Evolutionary conservation across 129 eudicot species (phyloP).

Genomic region (Tanacetum coccineum): DNA sequence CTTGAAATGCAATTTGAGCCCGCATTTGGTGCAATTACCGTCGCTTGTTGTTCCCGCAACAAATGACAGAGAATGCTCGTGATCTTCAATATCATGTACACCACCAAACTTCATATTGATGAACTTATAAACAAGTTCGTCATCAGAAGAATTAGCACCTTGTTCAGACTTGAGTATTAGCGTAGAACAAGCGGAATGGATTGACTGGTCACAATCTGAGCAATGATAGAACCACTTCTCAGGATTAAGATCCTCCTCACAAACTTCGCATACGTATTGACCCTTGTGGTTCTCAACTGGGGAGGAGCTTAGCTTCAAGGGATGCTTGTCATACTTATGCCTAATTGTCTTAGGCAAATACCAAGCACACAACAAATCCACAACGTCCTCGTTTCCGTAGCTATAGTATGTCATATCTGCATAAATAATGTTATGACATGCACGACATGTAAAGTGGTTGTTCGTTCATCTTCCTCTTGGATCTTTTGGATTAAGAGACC

Average conservation of each 20-base stretch:
- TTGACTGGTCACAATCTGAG: constrained; percentile 12
- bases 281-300: constrained; percentile 17
- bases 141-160: background rate
- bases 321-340: constrained; percentile 24
- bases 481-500: too few relatives aligned
- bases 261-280: constrained; percentile 14
- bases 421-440: background rate
- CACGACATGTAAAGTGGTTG: background rate
- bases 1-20: too few relatives aligned
- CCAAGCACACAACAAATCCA: background rate
- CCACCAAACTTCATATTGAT: constrained; percentile 12
- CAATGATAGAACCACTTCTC: constrained; percentile 14
- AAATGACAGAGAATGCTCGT: constrained; percentile 3
- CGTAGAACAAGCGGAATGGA: constrained; percentile 22
- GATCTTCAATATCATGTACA: background rate
- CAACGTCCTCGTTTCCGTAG: too few relatives aligned
- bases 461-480: background rate
- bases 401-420: too few relatives aligned
- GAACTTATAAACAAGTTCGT: background rate
- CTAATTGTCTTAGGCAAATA: constrained; percentile 12
- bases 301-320: constrained; percentile 14
- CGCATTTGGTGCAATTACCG: background rate
- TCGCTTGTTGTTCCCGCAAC: background rate
- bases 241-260: background rate
- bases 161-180: constrained; percentile 4